Evolutionary conservation across 768 basidiomycete species (phyloP).

Genomic region (Leccinellum luteum): DNA sequence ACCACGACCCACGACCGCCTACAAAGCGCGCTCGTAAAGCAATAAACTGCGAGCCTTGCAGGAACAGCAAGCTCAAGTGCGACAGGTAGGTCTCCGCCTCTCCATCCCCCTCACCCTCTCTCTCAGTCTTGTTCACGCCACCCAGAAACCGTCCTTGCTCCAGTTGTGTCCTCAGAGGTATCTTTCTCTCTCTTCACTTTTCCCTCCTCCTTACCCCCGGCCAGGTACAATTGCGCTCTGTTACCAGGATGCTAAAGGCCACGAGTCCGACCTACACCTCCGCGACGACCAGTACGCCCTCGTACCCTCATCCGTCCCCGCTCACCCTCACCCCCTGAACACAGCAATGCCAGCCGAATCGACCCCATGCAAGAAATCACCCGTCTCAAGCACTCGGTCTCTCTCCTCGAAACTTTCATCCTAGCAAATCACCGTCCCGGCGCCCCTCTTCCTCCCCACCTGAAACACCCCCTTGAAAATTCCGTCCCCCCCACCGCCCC

Average conservation of each 20-base stretch:
- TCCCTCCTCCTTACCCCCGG: constrained; percentile 16
- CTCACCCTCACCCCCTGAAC: constrained; percentile 29
- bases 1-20: constrained; percentile 62
- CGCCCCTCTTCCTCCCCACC: constrained; percentile 19
- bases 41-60: constrained; percentile 87
- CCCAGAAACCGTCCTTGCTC: constrained; percentile 83
- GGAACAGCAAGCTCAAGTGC: constrained; percentile 86
- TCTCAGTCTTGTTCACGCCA: not conserved
- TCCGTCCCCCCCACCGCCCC: constrained; percentile 34
- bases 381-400: constrained; percentile 40
- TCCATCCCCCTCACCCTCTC: too few relatives aligned
- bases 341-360: constrained; percentile 33
- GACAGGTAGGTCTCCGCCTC: constrained; percentile 64
- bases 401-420: constrained; percentile 37
- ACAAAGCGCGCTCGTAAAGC: constrained; percentile 84
- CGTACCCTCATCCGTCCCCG: constrained; percentile 28
- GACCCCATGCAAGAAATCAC: constrained; percentile 41
- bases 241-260: constrained; percentile 71
- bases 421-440: constrained; percentile 31
- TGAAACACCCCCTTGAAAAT: constrained; percentile 27
- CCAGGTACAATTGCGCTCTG: constrained; percentile 77
- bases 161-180: constrained; percentile 80
- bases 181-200: constrained; percentile 20
- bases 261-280: constrained; percentile 51
- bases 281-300: constrained; percentile 50